Evolutionary conservation across 352 stramenopile species (phyloP), one percentile per base, ranked within the genome.

Genomic region (Vaucheria bursata): DNA sequence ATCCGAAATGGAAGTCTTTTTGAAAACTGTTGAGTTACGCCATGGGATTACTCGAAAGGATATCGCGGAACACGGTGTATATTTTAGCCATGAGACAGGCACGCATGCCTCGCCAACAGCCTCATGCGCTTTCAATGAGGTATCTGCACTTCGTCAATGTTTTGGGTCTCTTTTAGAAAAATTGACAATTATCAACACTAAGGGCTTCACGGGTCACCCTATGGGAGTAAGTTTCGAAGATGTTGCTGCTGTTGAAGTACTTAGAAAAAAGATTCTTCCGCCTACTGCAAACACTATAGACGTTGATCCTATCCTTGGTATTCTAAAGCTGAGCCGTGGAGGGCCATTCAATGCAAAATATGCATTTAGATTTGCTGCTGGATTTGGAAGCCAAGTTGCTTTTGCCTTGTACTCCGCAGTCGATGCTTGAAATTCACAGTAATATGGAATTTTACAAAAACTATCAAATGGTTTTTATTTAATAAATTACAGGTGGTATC

Each of bases 201-300:
- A 86, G 75, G 93, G 91, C 40, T 96, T 96, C 78, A 97, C 93
- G 0, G 93, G 91, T 31, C 94, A 98, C 85, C 90, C 93, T 12
- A 98, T 98, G 94, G 93, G 90, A 32, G 93, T 97, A 2, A 94
- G 90, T 1, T 97, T 98, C 82, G 94, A 98, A 85, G 94, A 98
- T 82, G 89, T 97, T 1, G 89, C 91, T 34, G 93, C 93, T 18
- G 91, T 97, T 18, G 90, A 97, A 81, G 93, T 92, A 0, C 86
- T 98, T 18, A 87, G 91, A 69, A 84, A 81, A 40, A 90, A 93
- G 32, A 74, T 84, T 1, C 89, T 97, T 29, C 93, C 93, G 7
- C 90, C 91, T 12, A 89, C 97, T 35, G 92, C 90, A 37, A 95
- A 98, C 80, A 97, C 95, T 73, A 82, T 89, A 18, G 77, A 88